Evolutionary conservation across 2,329 filamentous ascomycete species (phyloP).

Genomic region (Aspergillus intermedius): DNA sequence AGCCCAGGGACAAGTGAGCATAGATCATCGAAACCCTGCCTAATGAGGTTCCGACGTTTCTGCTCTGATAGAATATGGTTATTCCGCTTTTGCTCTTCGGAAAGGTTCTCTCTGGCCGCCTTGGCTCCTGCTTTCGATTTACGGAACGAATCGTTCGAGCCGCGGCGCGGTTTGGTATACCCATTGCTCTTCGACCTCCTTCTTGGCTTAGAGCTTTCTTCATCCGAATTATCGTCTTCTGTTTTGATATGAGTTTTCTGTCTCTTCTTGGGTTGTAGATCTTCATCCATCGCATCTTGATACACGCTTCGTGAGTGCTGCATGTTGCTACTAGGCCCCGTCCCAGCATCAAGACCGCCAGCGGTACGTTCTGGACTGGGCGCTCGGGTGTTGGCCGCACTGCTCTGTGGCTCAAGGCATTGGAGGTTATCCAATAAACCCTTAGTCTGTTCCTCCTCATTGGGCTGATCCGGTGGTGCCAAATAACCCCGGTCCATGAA

Average conservation of each 20-base stretch:
- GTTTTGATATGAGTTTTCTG: constrained; percentile 31
- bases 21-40: constrained; percentile 76
- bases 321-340: constrained; percentile 6
- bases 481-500: constrained; percentile 58
- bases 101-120: constrained; percentile 53
- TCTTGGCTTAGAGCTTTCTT: constrained; percentile 28
- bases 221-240: constrained; percentile 30
- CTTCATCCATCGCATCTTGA: constrained; percentile 16
- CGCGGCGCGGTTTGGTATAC: constrained; percentile 22
- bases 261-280: constrained; percentile 26
- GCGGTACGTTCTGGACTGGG: constrained; percentile 46
- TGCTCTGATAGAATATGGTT: constrained; percentile 87
- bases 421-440: constrained; percentile 52
- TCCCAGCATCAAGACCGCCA: constrained; percentile 11
- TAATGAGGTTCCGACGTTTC: constrained; percentile 74
- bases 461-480: constrained; percentile 51
- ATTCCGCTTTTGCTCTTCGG: constrained; percentile 72
- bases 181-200: constrained; percentile 46
- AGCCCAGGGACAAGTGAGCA: constrained; percentile 69
- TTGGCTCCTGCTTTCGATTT: constrained; percentile 28
- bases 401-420: constrained; percentile 53
- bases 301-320: constrained; percentile 10
- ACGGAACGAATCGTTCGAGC: constrained; percentile 33
- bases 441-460: constrained; percentile 51
- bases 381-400: constrained; percentile 54